Conservation (phyloP, 2,329 filamentous ascomycete genomes). For the Beauveria asiatica region DNA sequence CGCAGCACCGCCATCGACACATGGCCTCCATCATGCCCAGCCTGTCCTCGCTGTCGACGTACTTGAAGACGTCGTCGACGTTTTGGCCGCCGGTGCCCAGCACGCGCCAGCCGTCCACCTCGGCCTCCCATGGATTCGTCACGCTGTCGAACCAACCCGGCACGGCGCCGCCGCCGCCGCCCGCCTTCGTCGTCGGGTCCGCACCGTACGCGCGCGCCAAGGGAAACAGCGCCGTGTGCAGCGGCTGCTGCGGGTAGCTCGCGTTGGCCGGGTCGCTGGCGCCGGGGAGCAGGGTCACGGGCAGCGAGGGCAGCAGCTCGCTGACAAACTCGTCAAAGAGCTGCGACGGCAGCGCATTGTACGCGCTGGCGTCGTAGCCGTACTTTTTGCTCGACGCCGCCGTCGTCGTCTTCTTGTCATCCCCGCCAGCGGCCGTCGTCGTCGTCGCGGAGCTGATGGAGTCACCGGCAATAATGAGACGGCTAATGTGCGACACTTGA, state of each 20-base stretch:
- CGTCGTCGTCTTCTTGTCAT: conserved; percentile 34
- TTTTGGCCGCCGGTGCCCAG: conserved; percentile 88
- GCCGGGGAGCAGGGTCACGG: conserved; percentile 82
- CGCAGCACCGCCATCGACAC: conserved; percentile 83
- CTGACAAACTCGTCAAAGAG: conserved; percentile 78
- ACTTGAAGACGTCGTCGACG: conserved; percentile 87
- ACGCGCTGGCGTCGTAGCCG: conserved; percentile 82
- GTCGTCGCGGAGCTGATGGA: conserved; percentile 61
- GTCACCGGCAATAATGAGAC: conserved; percentile 87
- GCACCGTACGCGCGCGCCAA: conserved; percentile 59
- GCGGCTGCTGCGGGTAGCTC: conserved; percentile 83
- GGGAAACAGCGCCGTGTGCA: conserved; percentile 88
- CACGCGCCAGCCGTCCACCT: conserved; percentile 82
- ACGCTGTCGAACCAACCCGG: conserved; percentile 76
- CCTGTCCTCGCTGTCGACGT: conserved; percentile 69
- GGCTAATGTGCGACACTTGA: conserved; percentile 59
- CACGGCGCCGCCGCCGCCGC: conserved; percentile 33
- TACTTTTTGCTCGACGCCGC: conserved; percentile 60
- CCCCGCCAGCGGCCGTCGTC: conserved; percentile 14
- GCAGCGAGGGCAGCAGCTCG: conserved; percentile 73
- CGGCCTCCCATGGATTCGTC: conserved; percentile 89
- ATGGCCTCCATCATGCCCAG: conserved; percentile 90
- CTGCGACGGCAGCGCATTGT: conserved; percentile 78
- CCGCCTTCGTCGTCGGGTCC: conserved; percentile 19
- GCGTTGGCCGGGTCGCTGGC: conserved; percentile 79